Conservation (phyloP, 106 monocot genomes). For the Narthecium ossifragum region DNA sequence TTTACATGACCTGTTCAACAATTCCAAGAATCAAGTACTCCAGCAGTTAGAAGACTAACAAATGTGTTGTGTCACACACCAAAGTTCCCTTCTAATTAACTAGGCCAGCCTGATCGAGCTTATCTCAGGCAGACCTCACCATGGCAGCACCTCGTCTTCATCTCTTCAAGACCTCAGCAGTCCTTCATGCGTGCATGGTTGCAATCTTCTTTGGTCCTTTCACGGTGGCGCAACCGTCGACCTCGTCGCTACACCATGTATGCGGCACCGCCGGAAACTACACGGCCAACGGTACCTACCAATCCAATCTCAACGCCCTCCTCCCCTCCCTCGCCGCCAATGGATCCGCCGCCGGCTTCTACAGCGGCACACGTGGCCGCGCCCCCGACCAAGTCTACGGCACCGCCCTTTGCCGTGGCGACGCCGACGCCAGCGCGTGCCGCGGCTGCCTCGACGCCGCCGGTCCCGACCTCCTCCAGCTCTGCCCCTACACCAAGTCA, state of each 20-base stretch:
- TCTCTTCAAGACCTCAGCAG: too few species aligned
- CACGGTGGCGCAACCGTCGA: not conserved
- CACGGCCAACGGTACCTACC: constrained; percentile 14
- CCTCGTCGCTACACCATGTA: too few species aligned
- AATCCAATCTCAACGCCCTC: not conserved
- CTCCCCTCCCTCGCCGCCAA: not conserved
- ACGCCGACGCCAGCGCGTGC: constrained; percentile 13
- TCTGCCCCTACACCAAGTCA: constrained; percentile 13
- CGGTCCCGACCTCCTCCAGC: not conserved
- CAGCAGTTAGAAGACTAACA: too few species aligned
- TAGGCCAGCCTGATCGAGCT: not conserved
- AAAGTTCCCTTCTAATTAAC: too few species aligned
- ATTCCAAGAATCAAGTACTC: not conserved
- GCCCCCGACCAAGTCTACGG: constrained; percentile 17
- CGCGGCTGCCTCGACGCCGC: constrained; percentile 20
- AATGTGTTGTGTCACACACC: too few species aligned
- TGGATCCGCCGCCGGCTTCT: constrained; percentile 3
- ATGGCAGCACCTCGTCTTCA: not conserved
- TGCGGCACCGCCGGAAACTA: constrained; percentile 8
- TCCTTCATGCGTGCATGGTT: too few species aligned
- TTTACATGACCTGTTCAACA: too few species aligned
- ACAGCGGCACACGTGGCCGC: not conserved
- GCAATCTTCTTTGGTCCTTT: not conserved
- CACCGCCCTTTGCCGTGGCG: constrained; percentile 44
- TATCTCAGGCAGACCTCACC: not conserved